Evolutionary conservation across 208 protist species (phyloP).

Genomic region (Porcisia hertigi): DNA sequence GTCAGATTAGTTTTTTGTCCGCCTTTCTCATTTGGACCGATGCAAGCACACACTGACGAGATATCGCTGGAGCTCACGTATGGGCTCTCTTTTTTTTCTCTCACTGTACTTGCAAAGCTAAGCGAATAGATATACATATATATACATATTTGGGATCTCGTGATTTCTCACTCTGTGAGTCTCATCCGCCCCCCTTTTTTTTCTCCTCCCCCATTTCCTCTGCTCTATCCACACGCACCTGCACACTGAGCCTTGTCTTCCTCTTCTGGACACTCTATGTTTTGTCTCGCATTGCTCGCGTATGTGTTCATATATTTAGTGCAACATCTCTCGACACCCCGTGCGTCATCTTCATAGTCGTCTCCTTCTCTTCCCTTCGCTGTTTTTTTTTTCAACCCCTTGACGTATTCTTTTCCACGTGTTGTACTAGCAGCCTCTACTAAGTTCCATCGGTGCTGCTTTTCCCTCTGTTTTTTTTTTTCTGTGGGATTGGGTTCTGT

Average conservation of each 20-base stretch:
- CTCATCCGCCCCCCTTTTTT: background rate
- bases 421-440: background rate
- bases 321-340: background rate
- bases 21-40: background rate
- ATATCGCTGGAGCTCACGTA: background rate
- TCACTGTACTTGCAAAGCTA: background rate
- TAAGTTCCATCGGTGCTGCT: background rate
- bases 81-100: conserved; percentile 21
- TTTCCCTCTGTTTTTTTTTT: background rate
- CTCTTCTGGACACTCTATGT: background rate
- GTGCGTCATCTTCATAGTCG: background rate
- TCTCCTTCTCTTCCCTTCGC: background rate
- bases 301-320: background rate
- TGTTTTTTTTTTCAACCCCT: background rate
- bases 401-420: background rate
- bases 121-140: background rate
- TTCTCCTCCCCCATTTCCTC: background rate
- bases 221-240: background rate
- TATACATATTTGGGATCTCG: background rate
- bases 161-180: background rate
- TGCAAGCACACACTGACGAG: background rate
- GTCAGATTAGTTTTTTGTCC: background rate
- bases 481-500: background rate
- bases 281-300: background rate
- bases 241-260: background rate